Base-by-base conservation (phyloP, 805 yeast species). In the Monosporozyma siamensis region DNA sequence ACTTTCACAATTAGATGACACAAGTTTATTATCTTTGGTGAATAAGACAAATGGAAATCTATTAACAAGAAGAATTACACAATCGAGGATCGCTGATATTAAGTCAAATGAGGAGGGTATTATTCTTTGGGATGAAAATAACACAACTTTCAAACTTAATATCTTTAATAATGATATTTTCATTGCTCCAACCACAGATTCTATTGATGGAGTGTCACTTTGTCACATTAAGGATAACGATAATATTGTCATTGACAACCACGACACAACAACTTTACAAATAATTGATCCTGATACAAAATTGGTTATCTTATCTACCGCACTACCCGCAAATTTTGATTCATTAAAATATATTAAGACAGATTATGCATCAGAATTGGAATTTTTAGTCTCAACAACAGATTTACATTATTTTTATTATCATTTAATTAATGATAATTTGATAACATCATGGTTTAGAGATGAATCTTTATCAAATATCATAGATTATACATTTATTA, bases 401-500 rank as follows among this genome's bases (percentile, higher is more conserved):
- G 52, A 47, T 17, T 40, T 32, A 1, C 34, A 49, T 5, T 58
- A 23, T 50, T 46, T 32, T 21, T 49, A 27, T 56, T 49, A 41
- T 44, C 47, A 17, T 50, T 47, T 23, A 44, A 46, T 32, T 41
- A 42, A 63, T 39, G 64, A 63, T 2, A 44, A 41, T 5, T 14
- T 59, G 4, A 20, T 39, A 1, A 32, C 24, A 5, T 30, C 41
- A 8, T 75, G 80, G 80, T 22, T 42, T 2, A 63, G 67, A 45
- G 77, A 74, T 52, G 72, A 67, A 48, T 67, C 74, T 0, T 44
- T 70, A 4, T 56, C 68, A 4, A 50, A 64, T 24, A 59, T 71
- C 3, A 51, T 53, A 5, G 69, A 68, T n/a, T 59, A 63, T 36
- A 43, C 54, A 1, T 49, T 54, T 32, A 42, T 59, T 12, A 52